phyloP scores from a whole-genome alignment of 2,329 filamentous ascomycete genomes.

The Sporothrix sp. region DNA sequence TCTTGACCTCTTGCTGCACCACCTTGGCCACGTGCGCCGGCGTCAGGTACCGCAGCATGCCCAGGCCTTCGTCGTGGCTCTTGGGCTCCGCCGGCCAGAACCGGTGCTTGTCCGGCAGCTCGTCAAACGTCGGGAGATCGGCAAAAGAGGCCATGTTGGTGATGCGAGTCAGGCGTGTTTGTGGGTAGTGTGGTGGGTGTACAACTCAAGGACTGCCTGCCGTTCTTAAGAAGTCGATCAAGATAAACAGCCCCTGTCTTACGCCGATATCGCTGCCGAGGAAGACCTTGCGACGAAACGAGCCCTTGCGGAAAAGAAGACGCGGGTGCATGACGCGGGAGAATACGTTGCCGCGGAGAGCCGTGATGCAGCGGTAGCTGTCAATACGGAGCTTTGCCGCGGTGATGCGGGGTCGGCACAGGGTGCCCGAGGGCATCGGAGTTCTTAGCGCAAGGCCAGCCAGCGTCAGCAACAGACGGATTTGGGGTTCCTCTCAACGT shows the following conservation, averaged over 20 bases:
- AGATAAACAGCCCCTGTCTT: too few species aligned
- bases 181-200: background rate
- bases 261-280: background rate
- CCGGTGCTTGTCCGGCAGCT: constrained; percentile 11
- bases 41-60: constrained; percentile 36
- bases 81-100: constrained; percentile 34
- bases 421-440: too few species aligned
- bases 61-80: constrained; percentile 33
- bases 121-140: constrained; percentile 4
- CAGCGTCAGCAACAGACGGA: too few species aligned
- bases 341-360: too few species aligned
- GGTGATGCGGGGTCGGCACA: background rate
- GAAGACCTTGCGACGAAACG: background rate
- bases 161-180: too few species aligned
- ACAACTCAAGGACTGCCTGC: background rate
- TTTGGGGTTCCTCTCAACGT: too few species aligned
- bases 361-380: too few species aligned
- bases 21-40: constrained; percentile 33
- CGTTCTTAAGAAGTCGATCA: background rate
- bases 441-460: too few species aligned
- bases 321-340: background rate
- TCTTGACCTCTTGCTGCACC: constrained; percentile 38
- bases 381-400: background rate
- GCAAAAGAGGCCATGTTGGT: background rate
- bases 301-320: background rate